phyloP scores from a whole-genome alignment of 257 asterid genomes.

The Solanum medicagineum region DNA sequence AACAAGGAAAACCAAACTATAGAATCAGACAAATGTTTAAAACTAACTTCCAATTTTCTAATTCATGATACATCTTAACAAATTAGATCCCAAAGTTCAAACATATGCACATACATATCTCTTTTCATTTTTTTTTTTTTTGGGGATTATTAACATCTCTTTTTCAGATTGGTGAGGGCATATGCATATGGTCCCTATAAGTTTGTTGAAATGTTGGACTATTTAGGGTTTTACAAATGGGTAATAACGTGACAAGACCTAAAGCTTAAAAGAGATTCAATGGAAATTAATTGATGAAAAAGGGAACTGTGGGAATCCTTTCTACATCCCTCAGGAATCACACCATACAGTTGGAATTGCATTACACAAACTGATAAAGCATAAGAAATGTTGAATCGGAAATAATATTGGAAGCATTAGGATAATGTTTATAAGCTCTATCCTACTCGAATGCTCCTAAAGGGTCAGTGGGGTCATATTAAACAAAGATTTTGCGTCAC shows the following conservation, averaged over 20 bases:
- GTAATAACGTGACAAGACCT: not conserved
- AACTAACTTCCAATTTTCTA: not conserved
- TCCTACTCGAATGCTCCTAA: not conserved
- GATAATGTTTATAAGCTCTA: not conserved
- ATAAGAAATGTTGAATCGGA: not conserved
- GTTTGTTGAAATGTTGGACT: not conserved
- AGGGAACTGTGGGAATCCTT: not conserved
- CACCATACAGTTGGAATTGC: not conserved
- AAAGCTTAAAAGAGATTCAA: not conserved
- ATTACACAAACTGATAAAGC: not conserved
- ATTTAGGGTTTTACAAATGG: not conserved
- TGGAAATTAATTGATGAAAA: not conserved
- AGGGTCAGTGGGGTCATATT: not conserved
- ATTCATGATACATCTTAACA: not conserved
- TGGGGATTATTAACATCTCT: not conserved
- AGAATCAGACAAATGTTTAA: not conserved
- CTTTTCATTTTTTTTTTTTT: not conserved
- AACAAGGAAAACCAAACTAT: not conserved
- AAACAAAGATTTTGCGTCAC: not conserved
- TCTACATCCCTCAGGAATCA: not conserved
- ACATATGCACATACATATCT: not conserved
- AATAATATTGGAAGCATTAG: not conserved
- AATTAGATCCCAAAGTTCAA: not conserved
- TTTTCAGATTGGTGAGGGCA: not conserved
- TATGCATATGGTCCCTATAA: not conserved